Evolutionary conservation across 2,329 filamentous ascomycete species (phyloP), one percentile per base, ranked within the genome.

Genomic region (Elsinoe perseae): DNA sequence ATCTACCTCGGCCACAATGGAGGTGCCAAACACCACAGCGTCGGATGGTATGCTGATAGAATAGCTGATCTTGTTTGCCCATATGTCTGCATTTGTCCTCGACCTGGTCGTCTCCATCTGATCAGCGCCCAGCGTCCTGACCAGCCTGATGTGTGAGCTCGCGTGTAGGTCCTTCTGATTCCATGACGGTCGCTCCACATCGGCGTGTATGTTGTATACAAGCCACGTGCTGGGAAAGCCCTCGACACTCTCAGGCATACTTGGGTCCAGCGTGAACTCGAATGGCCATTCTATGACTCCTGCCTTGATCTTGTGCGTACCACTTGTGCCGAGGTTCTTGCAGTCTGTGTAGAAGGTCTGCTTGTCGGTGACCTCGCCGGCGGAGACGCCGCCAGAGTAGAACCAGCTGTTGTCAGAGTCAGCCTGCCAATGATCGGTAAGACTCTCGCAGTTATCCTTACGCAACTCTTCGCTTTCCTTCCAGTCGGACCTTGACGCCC

Each of bases 61-160:
- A 73, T 98, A 98, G 69, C 95, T 89, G 64, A 97, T 82, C 76
- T 98, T 98, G 75, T 95, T 93, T 4, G 90, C 87, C 93, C 93
- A 98, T 61, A 95, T 87, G 67, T 96, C 96, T 71, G 96, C 91
- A 61, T 97, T 91, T 61, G 88, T 79, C 76, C 68, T 60, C 43
- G 64, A 69, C 50, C 74, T 69, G 59, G 75, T 71, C 57, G 71
- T 73, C 59, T 77, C 75, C 89, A 96, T 93, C 48, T 89, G 86
- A 70, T 97, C 74, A 60, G 69, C 71, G 4, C 74, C 74, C 54
- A 77, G 65, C 12, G 75, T 77, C 43, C 75, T 66, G 48, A 77
- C 74, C 20, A 77, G 70, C 50, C 75, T 68, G 54, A 77, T 73
- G 60, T 77, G 75, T 61, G 92, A 92, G 68, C 85, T 85, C 30